Percentiles rank a stretch among this genome's conserved stretches.
phyloP scores from a whole-genome alignment of 2,329 filamentous ascomycete genomes.

The Monosporascus sp. region DNA sequence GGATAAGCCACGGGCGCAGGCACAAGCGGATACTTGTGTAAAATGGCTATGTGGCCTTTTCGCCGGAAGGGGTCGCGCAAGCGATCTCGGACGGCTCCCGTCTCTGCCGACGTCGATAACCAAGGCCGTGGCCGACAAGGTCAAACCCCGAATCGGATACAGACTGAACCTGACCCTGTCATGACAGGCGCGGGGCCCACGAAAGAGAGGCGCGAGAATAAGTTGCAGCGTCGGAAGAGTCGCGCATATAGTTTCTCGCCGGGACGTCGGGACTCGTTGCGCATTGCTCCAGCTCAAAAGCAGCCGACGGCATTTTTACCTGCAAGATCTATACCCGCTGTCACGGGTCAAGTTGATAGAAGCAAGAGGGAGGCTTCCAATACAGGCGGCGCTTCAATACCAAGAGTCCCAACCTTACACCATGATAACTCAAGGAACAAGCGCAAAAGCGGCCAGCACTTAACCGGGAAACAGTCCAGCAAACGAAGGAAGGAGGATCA shows the following conservation, averaged over 20 bases:
- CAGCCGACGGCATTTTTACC: constrained; percentile 20
- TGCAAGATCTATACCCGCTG: constrained; percentile 10
- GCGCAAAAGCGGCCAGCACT: constrained; percentile 49
- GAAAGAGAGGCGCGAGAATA: constrained; percentile 34
- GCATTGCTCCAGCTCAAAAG: constrained; percentile 29
- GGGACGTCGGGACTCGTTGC: constrained; percentile 50
- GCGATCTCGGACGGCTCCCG: constrained; percentile 36
- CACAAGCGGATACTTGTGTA: background rate
- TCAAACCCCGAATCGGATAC: constrained; percentile 14
- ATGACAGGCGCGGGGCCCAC: constrained; percentile 20
- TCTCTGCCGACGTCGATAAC: constrained; percentile 13
- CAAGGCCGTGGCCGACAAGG: constrained; percentile 13
- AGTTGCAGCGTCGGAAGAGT: constrained; percentile 40
- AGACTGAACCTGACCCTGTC: constrained; percentile 20
- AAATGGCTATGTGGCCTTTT: constrained; percentile 82
- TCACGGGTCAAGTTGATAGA: constrained; percentile 7
- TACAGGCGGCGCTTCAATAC: constrained; percentile 14
- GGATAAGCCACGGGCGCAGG: constrained; percentile 3
- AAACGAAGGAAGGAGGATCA: constrained; percentile 72
- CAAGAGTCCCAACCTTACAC: constrained; percentile 49
- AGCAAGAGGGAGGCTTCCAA: constrained; percentile 5
- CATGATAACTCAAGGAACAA: constrained; percentile 49
- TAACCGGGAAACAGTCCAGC: constrained; percentile 66
- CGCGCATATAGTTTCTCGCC: constrained; percentile 60
- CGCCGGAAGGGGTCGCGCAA: constrained; percentile 66